phyloP scores from a whole-genome alignment of 768 basidiomycete species.

The Tulasnella sp. region DNA sequence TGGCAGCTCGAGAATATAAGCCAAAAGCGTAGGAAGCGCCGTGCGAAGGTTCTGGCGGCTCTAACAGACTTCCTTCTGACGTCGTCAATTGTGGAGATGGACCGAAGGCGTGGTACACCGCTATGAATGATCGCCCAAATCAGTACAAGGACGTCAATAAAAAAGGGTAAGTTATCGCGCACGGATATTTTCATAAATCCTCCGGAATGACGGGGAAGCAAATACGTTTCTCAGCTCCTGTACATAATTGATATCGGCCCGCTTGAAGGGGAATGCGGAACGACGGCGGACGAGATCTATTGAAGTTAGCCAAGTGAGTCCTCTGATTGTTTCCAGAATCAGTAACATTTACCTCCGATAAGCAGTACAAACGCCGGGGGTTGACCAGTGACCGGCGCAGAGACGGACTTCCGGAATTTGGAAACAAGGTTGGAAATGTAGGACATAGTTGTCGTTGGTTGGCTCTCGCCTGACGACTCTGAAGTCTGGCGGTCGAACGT shows the following conservation, averaged over 20 bases:
- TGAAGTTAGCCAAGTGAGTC: background rate
- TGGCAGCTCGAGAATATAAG: background rate
- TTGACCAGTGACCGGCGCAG: too few relatives aligned
- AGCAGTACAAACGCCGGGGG: slow-evolving; percentile 51
- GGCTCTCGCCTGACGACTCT: too few relatives aligned
- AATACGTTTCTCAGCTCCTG: slow-evolving; percentile 52
- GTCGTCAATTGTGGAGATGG: background rate
- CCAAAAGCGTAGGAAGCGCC: background rate
- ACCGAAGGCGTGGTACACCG: background rate
- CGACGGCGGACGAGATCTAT: slow-evolving; percentile 64
- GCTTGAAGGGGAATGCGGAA: slow-evolving; percentile 34
- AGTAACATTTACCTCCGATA: slow-evolving; percentile 34
- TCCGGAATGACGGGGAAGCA: slow-evolving; percentile 49
- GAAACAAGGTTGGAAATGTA: too few relatives aligned
- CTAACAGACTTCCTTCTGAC: too few relatives aligned
- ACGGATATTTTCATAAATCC: slow-evolving; percentile 59
- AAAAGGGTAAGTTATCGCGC: slow-evolving; percentile 24
- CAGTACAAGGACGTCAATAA: background rate
- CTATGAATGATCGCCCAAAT: background rate
- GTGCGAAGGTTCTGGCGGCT: too few relatives aligned
- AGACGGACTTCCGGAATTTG: too few relatives aligned
- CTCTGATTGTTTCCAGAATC: too few relatives aligned
- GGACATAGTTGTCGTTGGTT: too few relatives aligned
- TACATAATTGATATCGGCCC: background rate
- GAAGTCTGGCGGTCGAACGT: too few relatives aligned